These are phyloP conservation scores for Salvia sclarea DNA, from an alignment of 305 asterid genomes.

Conservation along the genomic window DNA sequence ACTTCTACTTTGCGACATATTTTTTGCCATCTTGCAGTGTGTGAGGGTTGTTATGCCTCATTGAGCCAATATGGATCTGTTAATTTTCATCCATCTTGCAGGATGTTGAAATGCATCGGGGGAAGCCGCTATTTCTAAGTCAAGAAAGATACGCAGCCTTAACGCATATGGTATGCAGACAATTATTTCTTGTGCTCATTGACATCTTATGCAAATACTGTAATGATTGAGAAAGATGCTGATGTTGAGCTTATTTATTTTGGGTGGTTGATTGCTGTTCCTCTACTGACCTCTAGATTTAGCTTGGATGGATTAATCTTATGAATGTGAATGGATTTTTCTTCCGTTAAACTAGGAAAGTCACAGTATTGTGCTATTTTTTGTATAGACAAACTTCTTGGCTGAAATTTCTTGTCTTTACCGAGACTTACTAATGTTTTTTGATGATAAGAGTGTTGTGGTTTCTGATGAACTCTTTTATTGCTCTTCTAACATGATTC, in stretches of 20 bases:
- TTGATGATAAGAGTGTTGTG: too few relatives aligned
- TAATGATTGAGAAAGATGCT: conserved; percentile 7
- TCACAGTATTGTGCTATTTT: not conserved
- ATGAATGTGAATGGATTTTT: not conserved
- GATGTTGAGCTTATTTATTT: conserved; percentile 5
- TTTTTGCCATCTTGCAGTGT: not conserved
- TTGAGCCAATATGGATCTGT: conserved; percentile 19
- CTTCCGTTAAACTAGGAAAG: not conserved
- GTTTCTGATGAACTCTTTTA: not conserved
- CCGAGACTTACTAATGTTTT: not conserved
- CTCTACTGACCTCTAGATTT: not conserved
- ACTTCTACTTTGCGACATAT: not conserved
- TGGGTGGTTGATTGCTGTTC: conserved; percentile 9
- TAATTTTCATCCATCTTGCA: conserved; percentile 39
- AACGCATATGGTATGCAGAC: conserved; percentile 70
- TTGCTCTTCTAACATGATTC: conserved; percentile 27
- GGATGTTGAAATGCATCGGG: conserved; percentile 86
- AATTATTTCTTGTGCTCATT: conserved; percentile 6
- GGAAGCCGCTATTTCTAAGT: conserved; percentile 86
- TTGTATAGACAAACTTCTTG: not conserved
- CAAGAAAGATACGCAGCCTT: conserved; percentile 95
- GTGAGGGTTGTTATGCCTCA: not conserved
- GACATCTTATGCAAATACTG: conserved; percentile 8
- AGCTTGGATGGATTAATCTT: conserved; percentile 3
- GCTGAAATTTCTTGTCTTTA: not conserved